phyloP scores from a whole-genome alignment of 768 basidiomycete genomes.

The Suillus alpinus region DNA sequence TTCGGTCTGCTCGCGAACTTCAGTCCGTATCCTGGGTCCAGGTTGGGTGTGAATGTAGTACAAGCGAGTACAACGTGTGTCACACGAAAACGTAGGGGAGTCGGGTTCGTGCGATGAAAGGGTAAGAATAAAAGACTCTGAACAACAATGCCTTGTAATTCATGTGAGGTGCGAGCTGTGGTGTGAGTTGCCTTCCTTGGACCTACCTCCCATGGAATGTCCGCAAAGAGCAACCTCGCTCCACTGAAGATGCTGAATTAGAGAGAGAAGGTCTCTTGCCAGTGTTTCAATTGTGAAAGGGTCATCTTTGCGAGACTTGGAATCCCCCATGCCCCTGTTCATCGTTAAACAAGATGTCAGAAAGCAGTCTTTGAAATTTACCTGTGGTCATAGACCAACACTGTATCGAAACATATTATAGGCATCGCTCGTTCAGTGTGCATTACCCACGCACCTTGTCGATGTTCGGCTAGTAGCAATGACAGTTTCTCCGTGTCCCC shows the following conservation, averaged over 20 bases:
- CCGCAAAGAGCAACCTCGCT: constrained; percentile 43
- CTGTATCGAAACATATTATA: constrained; percentile 20
- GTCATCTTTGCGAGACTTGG: constrained; percentile 34
- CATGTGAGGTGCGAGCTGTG: not conserved
- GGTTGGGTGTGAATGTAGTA: constrained; percentile 26
- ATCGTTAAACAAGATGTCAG: not conserved
- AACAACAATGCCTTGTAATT: constrained; percentile 36
- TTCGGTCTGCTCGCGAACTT: constrained; percentile 15
- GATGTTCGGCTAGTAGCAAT: not conserved
- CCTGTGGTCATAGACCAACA: constrained; percentile 46
- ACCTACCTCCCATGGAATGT: constrained; percentile 52
- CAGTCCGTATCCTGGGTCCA: constrained; percentile 33
- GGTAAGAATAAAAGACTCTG: constrained; percentile 46
- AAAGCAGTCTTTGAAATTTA: not conserved
- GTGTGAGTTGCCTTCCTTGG: not conserved
- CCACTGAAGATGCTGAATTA: constrained; percentile 41
- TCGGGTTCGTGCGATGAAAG: constrained; percentile 32
- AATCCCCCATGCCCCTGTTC: constrained; percentile 45
- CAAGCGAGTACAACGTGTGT: constrained; percentile 40
- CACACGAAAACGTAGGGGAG: constrained; percentile 36
- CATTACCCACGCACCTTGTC: not conserved
- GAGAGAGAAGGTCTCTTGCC: constrained; percentile 42
- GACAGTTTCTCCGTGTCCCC: constrained; percentile 36
- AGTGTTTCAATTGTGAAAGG: constrained; percentile 42
- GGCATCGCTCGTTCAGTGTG: not conserved